Evolutionary conservation across 2,329 filamentous ascomycete genomes (phyloP).

Genomic region (Alternaria arbusti): DNA sequence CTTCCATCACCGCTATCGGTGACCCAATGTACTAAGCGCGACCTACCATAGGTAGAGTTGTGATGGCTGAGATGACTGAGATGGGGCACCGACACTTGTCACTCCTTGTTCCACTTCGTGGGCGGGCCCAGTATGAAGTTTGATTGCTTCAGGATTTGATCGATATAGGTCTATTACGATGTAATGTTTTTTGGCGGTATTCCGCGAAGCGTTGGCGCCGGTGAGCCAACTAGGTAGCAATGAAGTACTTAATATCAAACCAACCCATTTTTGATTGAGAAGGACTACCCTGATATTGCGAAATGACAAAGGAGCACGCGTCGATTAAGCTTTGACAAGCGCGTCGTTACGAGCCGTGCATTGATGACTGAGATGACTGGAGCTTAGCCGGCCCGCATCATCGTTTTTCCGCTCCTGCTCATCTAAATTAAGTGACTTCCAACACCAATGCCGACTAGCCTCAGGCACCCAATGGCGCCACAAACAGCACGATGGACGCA

Average conservation of each 20-base stretch:
- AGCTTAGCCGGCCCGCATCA: not conserved
- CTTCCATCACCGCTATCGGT: conserved; percentile 4
- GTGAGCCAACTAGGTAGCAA: not conserved
- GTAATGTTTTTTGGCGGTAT: not conserved
- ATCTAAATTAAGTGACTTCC: conserved; percentile 5
- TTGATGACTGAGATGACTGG: not conserved
- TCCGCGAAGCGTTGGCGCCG: not conserved
- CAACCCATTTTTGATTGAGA: not conserved
- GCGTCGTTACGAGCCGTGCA: not conserved
- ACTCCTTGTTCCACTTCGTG: not conserved
- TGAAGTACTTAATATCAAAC: not conserved
- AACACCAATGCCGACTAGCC: conserved; percentile 3
- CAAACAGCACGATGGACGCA: not conserved
- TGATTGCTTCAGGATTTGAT: not conserved
- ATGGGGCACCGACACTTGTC: not conserved
- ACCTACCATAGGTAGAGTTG: not conserved
- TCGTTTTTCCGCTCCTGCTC: not conserved
- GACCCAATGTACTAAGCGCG: conserved; percentile 10
- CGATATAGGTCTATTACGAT: not conserved
- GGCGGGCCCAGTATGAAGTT: not conserved
- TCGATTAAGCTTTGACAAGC: not conserved
- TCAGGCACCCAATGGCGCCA: conserved; percentile 10
- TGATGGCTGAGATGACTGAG: not conserved
- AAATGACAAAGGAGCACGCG: not conserved
- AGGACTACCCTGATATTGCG: too few species aligned